These are phyloP conservation scores for Metarhizium album DNA, from an alignment of 2,329 filamentous ascomycete genomes.

Conservation along the genomic window DNA sequence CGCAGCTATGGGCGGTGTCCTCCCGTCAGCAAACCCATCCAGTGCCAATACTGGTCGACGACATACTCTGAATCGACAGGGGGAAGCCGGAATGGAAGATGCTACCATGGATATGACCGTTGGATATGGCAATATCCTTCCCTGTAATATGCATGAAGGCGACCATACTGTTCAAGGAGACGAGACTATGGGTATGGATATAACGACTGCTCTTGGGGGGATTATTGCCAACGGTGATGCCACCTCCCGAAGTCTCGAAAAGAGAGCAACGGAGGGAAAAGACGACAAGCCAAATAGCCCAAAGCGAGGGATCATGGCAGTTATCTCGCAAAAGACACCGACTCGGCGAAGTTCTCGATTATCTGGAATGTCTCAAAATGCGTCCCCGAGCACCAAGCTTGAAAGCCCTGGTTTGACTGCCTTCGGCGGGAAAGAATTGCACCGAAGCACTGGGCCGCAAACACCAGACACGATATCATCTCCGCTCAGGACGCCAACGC, in stretches of 20 bases:
- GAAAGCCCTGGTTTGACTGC: conserved; percentile 45
- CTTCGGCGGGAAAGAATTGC: conserved; percentile 38
- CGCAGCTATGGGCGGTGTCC: conserved; percentile 48
- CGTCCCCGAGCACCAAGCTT: conserved; percentile 21
- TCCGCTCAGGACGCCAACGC: conserved; percentile 11
- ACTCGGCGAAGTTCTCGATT: conserved; percentile 10
- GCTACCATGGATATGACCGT: conserved; percentile 45
- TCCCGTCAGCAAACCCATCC: conserved; percentile 23
- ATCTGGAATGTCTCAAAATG: conserved; percentile 16
- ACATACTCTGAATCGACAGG: conserved; percentile 19
- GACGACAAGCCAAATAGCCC: conserved; percentile 36
- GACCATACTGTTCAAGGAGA: conserved; percentile 21
- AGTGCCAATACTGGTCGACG: conserved; percentile 13
- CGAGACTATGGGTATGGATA: conserved; percentile 53
- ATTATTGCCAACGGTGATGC: conserved; percentile 38
- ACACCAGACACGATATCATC: conserved; percentile 15
- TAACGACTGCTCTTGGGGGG: conserved; percentile 52
- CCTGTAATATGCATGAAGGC: conserved; percentile 9
- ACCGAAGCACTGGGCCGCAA: conserved; percentile 32
- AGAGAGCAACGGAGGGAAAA: conserved; percentile 49
- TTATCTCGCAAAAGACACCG: conserved; percentile 13
- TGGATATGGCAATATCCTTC: conserved; percentile 44
- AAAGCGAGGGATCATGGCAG: conserved; percentile 24
- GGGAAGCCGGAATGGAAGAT: conserved; percentile 19
- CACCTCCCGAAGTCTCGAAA: conserved; percentile 29